phyloP scores from a whole-genome alignment of 148 eudicot genomes.

The Drosera capensis region DNA sequence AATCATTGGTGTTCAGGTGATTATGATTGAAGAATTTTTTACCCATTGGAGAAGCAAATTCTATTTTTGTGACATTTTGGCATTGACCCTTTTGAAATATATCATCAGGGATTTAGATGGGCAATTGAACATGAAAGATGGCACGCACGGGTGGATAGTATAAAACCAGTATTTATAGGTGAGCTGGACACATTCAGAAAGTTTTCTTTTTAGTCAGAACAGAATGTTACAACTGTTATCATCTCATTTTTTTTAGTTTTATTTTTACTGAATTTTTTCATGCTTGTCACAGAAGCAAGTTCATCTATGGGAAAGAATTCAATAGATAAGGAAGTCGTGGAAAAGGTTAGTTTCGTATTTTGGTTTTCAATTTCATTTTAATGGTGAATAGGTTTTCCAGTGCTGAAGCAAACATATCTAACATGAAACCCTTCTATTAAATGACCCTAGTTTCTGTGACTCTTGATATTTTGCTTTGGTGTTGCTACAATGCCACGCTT shows the following conservation, averaged over 20 bases:
- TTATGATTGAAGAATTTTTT: constrained; percentile 4
- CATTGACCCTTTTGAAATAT: constrained; percentile 1
- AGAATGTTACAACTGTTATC: too few relatives aligned
- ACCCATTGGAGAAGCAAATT: not conserved
- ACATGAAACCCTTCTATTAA: too few relatives aligned
- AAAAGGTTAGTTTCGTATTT: constrained; percentile 30
- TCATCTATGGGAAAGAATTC: constrained; percentile 31
- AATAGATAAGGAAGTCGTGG: constrained; percentile 64
- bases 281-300: constrained; percentile 44
- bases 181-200: constrained; percentile 7
- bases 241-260: too few relatives aligned
- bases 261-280: too few relatives aligned
- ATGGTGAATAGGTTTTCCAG: not conserved
- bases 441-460: too few relatives aligned
- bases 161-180: constrained; percentile 90
- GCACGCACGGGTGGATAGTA: constrained; percentile 83
- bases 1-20: constrained; percentile 92
- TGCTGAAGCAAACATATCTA: too few relatives aligned
- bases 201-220: constrained; percentile 23
- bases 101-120: constrained; percentile 81
- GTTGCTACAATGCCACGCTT: too few relatives aligned
- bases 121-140: constrained; percentile 80
- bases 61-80: not conserved
- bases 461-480: too few relatives aligned
- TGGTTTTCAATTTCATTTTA: not conserved